Conservation (phyloP, 176 grass and related monocot species). For the Hyparrhenia diplandra region DNA sequence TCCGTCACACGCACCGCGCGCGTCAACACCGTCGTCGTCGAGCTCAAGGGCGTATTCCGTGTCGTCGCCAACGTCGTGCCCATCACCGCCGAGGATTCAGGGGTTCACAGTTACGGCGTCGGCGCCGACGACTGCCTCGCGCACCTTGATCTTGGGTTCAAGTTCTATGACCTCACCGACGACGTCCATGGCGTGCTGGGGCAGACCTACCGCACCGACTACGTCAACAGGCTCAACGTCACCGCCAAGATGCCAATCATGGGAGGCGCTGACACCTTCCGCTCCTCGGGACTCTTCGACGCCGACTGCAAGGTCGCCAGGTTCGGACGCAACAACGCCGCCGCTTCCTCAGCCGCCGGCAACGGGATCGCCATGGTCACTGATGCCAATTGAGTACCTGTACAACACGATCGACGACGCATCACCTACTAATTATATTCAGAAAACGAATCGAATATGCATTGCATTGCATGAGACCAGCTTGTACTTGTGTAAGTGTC, state of each 20-base stretch:
- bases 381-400: neutral
- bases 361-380: conserved; percentile 39
- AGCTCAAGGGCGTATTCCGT: conserved; percentile 36
- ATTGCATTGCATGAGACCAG: too few relatives aligned
- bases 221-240: conserved; percentile 40
- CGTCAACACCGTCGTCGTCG: conserved; percentile 23
- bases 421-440: too few relatives aligned
- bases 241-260: conserved; percentile 42
- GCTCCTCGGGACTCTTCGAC: conserved; percentile 30
- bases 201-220: conserved; percentile 45
- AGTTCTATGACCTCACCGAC: conserved; percentile 36
- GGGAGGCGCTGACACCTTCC: conserved; percentile 27
- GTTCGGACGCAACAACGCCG: conserved; percentile 2
- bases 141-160: conserved; percentile 49
- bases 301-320: conserved; percentile 36
- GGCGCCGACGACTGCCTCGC: conserved; percentile 28
- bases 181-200: conserved; percentile 48
- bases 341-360: neutral
- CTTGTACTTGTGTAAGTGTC: too few relatives aligned
- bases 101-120: conserved; percentile 28
- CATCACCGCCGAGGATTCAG: conserved; percentile 30
- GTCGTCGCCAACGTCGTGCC: conserved; percentile 35
- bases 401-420: too few relatives aligned
- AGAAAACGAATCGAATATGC: too few relatives aligned
- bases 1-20: conserved; percentile 19